Base-by-base conservation (phyloP, 208 protist species). In the Phytomonas sp. region DNA sequence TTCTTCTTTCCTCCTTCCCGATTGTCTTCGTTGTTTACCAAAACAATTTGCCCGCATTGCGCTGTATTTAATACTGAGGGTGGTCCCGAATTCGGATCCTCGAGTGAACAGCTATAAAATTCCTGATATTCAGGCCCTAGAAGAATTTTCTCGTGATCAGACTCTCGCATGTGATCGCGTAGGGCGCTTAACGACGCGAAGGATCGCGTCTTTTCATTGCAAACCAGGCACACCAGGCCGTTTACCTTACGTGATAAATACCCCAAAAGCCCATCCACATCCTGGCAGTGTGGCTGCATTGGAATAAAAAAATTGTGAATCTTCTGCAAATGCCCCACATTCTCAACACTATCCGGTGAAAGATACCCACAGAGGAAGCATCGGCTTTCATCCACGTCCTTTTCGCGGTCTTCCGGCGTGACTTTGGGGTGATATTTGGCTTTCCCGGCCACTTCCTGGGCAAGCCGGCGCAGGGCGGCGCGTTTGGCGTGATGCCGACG, bases 191-290 rank as follows among this genome's bases (percentile, higher is more conserved):
- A 73, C 29, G 89, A 91, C 11, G 66, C 4, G 62, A 88, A 92
- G 29, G 80, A 79, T 34, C 78, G 80, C 2, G 89, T 94, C 63
- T 88, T 86, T 71, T 90, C 87, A 42, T 86, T 88, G 79, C 92
- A 96, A 14, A 96, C 92, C 31, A 96, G 74, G 71, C 92, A 96
- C 63, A 96, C 66, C 1, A 94, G 75, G 61, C 92, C 92, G 65
- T 94, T 96, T 49, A 88, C 77, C 76, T 96, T 96, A 0, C 92
- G 92, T 19, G 92, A 81, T 26, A 96, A 63, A 65, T 96, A 96
- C 4, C 62, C 69, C 19, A 96, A 68, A 34, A 96, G 76, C 4
- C 82, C 92, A 12, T 59, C 32, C 3, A 80, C 69, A 69, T 96
- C 81, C 26, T 32, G 77, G 77, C 88, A 94, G 78, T 88, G 83